Evolutionary conservation across 345 rosid genomes (phyloP), one percentile per base, ranked within the genome.

Genomic region (Cardamine occulta): DNA sequence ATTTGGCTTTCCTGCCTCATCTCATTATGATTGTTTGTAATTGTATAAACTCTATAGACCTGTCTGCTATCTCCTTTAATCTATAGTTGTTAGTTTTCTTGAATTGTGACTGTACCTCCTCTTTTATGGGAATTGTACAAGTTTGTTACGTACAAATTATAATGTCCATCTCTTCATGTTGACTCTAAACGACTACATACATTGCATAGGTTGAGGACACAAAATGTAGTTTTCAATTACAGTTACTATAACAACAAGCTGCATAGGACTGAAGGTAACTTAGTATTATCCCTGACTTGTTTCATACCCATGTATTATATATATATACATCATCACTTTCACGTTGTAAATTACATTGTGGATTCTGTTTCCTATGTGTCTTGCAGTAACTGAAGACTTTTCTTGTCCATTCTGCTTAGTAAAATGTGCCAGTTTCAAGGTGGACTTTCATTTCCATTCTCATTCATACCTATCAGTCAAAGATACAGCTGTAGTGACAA

Each of bases 331-430:
- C 52, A 17, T 17, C 52, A 7, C 52, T 8, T 47, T 47, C 4
- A 7, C 8, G 3, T 3, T 47, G 23, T 4, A 47, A 47, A 7
- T 47, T 17, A 47, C 23, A 47, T 47, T 47, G 52, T 47, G 23
- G 23, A 47, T 47, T 47, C 52, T 47, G 2, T 72, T 64, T 75
- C 52, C 53, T 76, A 21, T 81, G 32, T 80, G 45, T 57, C 52
- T 75, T 83, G 88, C 96, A 93, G 99, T 93, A 72, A 96, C 99
- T 44, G 99, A 93, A 88, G 98, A 96, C 77, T 96, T 91, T 81
- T 85, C 98, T 56, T 93, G 99, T 81, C 96, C 99, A 73, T 91
- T 96, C 80, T 93, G 99, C 88, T 85, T 96, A 84, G 91, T 86
- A 55, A 96, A 89, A 82, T 96, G 98, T 78, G 93, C 85, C 61